Evolutionary conservation across 352 stramenopile species (phyloP), one percentile per base, ranked within the genome.

Genomic region (Pythium rhizo-oryzae): DNA sequence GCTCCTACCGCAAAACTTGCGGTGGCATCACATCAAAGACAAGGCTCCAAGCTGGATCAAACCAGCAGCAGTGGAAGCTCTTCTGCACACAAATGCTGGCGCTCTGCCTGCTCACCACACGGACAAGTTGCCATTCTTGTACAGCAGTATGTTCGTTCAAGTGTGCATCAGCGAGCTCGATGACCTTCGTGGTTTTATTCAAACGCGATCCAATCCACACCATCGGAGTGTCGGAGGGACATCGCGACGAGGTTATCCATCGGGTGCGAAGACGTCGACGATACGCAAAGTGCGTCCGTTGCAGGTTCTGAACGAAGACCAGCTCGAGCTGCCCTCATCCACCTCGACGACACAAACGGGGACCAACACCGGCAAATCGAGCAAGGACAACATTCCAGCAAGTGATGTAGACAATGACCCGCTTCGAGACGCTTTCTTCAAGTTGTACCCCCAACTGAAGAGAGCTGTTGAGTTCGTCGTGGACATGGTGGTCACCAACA

Each of bases 251-350:
- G 15, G 25, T n/a, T 8, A 19, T 12, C 43, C 28, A 62, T n/a
- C 28, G 59, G 73, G 23, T 41, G 62, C 37, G 47, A 69, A n/a
- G 71, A 65, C 23, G 49, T 68, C 73, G 16, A 54, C 68, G 21
- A 82, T 87, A 39, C 84, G 84, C 15, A 92, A 92, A 57, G 72
- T 92, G 0, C 80, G 84, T 19, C 84, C 84, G 4, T 61, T 91
- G 28, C 82, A 90, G 35, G 56, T 71, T 7, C 68, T 90, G 16
- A 63, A 79, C 16, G 71, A 78, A 4, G 75, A 83, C 12, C 69
- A 79, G 8, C 37, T 71, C 51, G 57, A 69, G 9, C 30, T 46
- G 15, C 30, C 62, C 0, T 55, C 39, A 12, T 59, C 49, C n/a
- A n/a, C n/a, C n/a, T n/a, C n/a, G n/a, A n/a, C n/a, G n/a, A n/a